Conservation (phyloP, 805 yeast genomes). For the Huiozyma naganishii region DNA sequence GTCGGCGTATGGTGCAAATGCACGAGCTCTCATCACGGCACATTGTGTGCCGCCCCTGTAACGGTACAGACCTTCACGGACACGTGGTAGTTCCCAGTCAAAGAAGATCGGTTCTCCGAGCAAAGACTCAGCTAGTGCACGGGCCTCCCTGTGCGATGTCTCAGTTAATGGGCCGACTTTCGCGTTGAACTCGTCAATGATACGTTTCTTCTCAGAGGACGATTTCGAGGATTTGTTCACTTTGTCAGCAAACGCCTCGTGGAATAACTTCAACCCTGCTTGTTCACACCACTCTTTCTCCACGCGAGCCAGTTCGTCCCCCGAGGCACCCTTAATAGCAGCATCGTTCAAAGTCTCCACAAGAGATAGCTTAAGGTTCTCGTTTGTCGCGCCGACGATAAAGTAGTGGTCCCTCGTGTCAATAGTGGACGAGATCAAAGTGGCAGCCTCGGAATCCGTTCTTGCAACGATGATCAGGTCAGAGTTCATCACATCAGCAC, state of each 20-base stretch:
- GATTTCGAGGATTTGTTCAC: slow-evolving; percentile 46
- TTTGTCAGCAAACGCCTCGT: slow-evolving; percentile 82
- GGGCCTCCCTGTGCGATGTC: slow-evolving; percentile 71
- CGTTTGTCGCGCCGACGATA: slow-evolving; percentile 84
- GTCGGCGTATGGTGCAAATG: slow-evolving; percentile 90
- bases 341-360: slow-evolving; percentile 74
- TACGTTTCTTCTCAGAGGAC: slow-evolving; percentile 42
- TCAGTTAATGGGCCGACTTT: slow-evolving; percentile 67
- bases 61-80: slow-evolving; percentile 93
- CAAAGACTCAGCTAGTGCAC: slow-evolving; percentile 59
- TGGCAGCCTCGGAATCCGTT: slow-evolving; percentile 97
- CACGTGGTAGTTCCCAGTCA: slow-evolving; percentile 93
- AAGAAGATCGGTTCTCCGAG: slow-evolving; percentile 77
- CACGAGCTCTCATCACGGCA: slow-evolving; percentile 93
- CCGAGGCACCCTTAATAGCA: slow-evolving; percentile 61
- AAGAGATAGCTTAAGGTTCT: slow-evolving; percentile 49
- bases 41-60: slow-evolving; percentile 95
- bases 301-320: slow-evolving; percentile 55
- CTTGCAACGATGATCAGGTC: slow-evolving; percentile 84
- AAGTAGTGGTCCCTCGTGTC: slow-evolving; percentile 92
- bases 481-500: slow-evolving; percentile 87
- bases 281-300: slow-evolving; percentile 74
- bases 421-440: slow-evolving; percentile 84
- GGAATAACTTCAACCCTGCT: slow-evolving; percentile 81
- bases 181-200: slow-evolving; percentile 53